phyloP scores from a whole-genome alignment of 768 basidiomycete species.

The Calocybe gangraenosa region DNA sequence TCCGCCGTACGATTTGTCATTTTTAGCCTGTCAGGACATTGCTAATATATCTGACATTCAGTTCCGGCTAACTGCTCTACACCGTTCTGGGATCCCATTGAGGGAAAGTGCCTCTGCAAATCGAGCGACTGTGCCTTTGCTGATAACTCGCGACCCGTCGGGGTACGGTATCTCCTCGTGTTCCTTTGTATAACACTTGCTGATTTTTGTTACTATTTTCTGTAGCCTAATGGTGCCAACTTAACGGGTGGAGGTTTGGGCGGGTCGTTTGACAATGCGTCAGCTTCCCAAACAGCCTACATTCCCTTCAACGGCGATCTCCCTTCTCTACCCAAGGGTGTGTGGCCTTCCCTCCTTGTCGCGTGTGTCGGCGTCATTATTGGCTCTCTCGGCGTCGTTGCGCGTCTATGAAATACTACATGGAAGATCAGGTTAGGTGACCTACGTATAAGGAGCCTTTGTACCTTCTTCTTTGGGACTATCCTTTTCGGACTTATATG shows the following conservation, averaged over 20 bases:
- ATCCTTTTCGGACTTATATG: slow-evolving; percentile 4
- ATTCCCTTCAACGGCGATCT: slow-evolving; percentile 45
- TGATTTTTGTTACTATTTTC: slow-evolving; percentile 6
- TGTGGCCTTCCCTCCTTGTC: slow-evolving; percentile 29
- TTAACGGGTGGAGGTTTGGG: slow-evolving; percentile 59
- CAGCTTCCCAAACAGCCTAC: slow-evolving; percentile 30
- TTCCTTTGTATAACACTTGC: not conserved
- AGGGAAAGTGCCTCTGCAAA: slow-evolving; percentile 58
- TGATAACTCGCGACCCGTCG: slow-evolving; percentile 61
- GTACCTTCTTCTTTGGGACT: not conserved
- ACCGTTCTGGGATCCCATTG: slow-evolving; percentile 78
- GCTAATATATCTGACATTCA: slow-evolving; percentile 18
- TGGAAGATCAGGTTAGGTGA: not conserved
- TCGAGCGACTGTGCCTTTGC: slow-evolving; percentile 53
- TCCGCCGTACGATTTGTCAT: slow-evolving; percentile 37
- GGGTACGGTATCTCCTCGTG: slow-evolving; percentile 36
- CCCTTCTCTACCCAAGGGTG: slow-evolving; percentile 25
- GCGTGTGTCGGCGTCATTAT: slow-evolving; percentile 33
- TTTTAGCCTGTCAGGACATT: not conserved
- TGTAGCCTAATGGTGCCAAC: slow-evolving; percentile 64
- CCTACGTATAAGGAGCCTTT: too few relatives aligned
- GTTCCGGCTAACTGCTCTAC: slow-evolving; percentile 73
- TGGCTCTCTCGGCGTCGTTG: slow-evolving; percentile 27
- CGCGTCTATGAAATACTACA: slow-evolving; percentile 2
- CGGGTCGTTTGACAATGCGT: slow-evolving; percentile 22